These are phyloP conservation scores for Borovskyia barvae DNA, from an alignment of 208 protist genomes.

Conservation along the genomic window DNA sequence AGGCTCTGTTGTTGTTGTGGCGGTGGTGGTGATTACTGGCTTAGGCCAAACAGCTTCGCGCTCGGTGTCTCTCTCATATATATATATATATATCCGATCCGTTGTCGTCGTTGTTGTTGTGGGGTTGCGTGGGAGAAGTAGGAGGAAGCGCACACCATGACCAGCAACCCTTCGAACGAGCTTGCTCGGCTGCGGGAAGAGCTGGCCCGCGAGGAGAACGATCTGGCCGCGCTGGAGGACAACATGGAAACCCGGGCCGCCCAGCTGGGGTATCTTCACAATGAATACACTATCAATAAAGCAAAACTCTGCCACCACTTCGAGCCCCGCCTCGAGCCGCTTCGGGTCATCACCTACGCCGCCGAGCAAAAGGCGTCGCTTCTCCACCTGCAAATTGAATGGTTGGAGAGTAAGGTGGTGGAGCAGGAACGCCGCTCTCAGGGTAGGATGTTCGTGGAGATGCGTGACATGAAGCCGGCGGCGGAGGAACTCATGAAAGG, in stretches of 20 bases:
- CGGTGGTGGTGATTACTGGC: too few species aligned
- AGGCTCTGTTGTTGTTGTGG: too few species aligned
- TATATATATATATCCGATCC: too few species aligned
- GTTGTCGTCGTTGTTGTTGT: too few species aligned
- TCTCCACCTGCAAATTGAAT: slow-evolving; percentile 50
- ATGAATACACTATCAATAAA: slow-evolving; percentile 71
- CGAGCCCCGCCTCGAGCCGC: slow-evolving; percentile 54
- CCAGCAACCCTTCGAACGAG: slow-evolving; percentile 12
- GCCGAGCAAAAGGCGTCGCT: slow-evolving; percentile 29
- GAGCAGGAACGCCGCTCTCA: slow-evolving; percentile 46
- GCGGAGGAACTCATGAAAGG: slow-evolving; percentile 41
- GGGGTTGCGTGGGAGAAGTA: too few species aligned
- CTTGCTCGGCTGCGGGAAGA: slow-evolving; percentile 28
- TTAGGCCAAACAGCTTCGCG: too few species aligned
- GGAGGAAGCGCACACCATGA: not conserved
- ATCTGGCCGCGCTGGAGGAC: slow-evolving; percentile 47
- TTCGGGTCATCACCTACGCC: slow-evolving; percentile 40
- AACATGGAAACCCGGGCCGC: slow-evolving; percentile 56
- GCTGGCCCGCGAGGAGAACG: slow-evolving; percentile 35
- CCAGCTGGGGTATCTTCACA: slow-evolving; percentile 64
- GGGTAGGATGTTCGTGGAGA: slow-evolving; percentile 31
- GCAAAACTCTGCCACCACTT: slow-evolving; percentile 44
- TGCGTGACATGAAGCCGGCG: slow-evolving; percentile 35
- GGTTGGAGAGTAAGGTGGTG: slow-evolving; percentile 65
- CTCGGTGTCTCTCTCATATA: too few species aligned